phyloP scores from a whole-genome alignment of 805 yeast species.

The Wickerhamiella hasegawae region DNA sequence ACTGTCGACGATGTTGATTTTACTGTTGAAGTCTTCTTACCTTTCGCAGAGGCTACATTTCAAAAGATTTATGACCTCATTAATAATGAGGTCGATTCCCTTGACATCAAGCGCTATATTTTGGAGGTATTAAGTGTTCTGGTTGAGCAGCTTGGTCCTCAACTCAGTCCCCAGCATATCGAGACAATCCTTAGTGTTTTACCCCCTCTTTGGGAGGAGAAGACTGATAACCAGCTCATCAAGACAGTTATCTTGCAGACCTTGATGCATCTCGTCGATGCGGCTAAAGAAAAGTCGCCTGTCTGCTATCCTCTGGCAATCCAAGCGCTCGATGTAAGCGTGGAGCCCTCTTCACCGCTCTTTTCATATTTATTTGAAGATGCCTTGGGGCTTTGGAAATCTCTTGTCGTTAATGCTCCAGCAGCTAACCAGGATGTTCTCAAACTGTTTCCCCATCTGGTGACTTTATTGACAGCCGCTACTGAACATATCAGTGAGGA shows the following conservation, averaged over 20 bases:
- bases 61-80: slow-evolving; percentile 34
- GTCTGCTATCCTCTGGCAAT: slow-evolving; percentile 12
- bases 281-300: slow-evolving; percentile 13
- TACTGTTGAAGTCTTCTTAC: slow-evolving; percentile 46
- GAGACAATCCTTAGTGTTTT: slow-evolving; percentile 27
- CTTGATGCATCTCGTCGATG: slow-evolving; percentile 18
- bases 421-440: slow-evolving; percentile 12
- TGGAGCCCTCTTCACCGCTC: slow-evolving; percentile 43
- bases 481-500: slow-evolving; percentile 28
- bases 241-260: slow-evolving; percentile 25
- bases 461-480: slow-evolving; percentile 45
- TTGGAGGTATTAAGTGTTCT: slow-evolving; percentile 52
- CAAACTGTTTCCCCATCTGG: slow-evolving; percentile 31
- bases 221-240: slow-evolving; percentile 25
- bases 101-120: slow-evolving; percentile 66
- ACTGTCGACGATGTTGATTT: slow-evolving; percentile 82
- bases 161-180: slow-evolving; percentile 9
- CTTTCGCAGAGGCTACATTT: slow-evolving; percentile 42
- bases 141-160: slow-evolving; percentile 21
- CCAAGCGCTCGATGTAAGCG: slow-evolving; percentile 16
- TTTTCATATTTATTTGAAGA: slow-evolving; percentile 57
- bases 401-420: slow-evolving; percentile 49
- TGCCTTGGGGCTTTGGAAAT: slow-evolving; percentile 68
- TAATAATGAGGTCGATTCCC: slow-evolving; percentile 29
- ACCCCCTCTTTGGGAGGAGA: slow-evolving; percentile 64